phyloP scores from a whole-genome alignment of 2,329 filamentous ascomycete species.

The Chrysoporthe austroafricana region DNA sequence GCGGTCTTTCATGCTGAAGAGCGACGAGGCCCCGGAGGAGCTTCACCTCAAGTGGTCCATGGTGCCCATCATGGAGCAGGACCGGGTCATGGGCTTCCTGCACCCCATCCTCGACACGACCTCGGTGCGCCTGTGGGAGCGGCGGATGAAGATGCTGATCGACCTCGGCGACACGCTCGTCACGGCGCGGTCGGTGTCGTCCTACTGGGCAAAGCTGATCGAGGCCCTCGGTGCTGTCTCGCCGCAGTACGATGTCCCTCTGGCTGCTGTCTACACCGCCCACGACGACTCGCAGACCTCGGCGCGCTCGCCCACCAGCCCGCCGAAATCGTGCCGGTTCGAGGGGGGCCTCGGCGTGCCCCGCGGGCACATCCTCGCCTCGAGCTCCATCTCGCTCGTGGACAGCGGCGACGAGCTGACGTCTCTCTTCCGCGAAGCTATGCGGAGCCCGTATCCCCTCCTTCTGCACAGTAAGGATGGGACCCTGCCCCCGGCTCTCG shows the following conservation, averaged over 20 bases:
- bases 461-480: conserved; percentile 49
- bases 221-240: conserved; percentile 48
- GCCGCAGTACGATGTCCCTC: conserved; percentile 52
- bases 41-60: conserved; percentile 54
- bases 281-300: conserved; percentile 41
- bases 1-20: conserved; percentile 49
- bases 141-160: conserved; percentile 53
- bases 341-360: conserved; percentile 53
- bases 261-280: conserved; percentile 57
- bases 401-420: conserved; percentile 44
- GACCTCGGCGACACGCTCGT: conserved; percentile 51
- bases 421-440: conserved; percentile 44
- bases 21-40: conserved; percentile 48
- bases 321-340: conserved; percentile 44
- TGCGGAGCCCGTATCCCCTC: conserved; percentile 43
- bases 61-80: conserved; percentile 48
- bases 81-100: conserved; percentile 50
- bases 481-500: conserved; percentile 60
- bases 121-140: conserved; percentile 51
- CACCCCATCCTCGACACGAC: conserved; percentile 54
- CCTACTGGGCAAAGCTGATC: conserved; percentile 52
- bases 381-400: conserved; percentile 42
- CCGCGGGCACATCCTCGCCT: conserved; percentile 46
- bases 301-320: conserved; percentile 35
- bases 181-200: conserved; percentile 48